Conservation (phyloP, 345 rosid genomes). For the Hibiscus tridactylites region DNA sequence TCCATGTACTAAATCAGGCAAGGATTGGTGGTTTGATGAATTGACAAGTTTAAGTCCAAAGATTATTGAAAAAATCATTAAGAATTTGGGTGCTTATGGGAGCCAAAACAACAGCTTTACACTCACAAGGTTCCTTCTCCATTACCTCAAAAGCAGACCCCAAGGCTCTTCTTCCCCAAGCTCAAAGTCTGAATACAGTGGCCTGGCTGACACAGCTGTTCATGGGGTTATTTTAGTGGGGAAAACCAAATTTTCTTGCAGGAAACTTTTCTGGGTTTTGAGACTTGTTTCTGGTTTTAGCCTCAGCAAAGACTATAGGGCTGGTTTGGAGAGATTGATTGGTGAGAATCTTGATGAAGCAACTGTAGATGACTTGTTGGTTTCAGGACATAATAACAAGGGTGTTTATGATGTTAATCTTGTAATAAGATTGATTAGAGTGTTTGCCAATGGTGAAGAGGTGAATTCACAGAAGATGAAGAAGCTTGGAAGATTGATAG, state of each 20-base stretch:
- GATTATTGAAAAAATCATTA: slow-evolving; percentile 40
- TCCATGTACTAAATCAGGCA: slow-evolving; percentile 26
- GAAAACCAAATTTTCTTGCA: slow-evolving; percentile 48
- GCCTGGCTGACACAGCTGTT: slow-evolving; percentile 53
- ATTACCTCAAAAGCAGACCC: slow-evolving; percentile 45
- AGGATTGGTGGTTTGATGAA: slow-evolving; percentile 79
- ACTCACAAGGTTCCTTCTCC: slow-evolving; percentile 65
- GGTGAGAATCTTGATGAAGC: slow-evolving; percentile 67
- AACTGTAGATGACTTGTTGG: slow-evolving; percentile 62
- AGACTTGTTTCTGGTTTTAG: slow-evolving; percentile 42
- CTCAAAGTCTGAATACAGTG: slow-evolving; percentile 24
- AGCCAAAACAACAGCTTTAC: slow-evolving; percentile 40
- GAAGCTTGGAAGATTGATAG: slow-evolving; percentile 49
- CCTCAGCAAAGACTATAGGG: slow-evolving; percentile 43
- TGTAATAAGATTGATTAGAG: slow-evolving; percentile 47
- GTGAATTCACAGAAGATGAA: slow-evolving; percentile 21
- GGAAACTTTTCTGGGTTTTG: slow-evolving; percentile 54
- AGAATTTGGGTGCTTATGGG: slow-evolving; percentile 41
- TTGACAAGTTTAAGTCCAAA: slow-evolving; percentile 39
- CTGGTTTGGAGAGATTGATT: slow-evolving; percentile 50
- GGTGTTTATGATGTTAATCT: slow-evolving; percentile 55
- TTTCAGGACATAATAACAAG: slow-evolving; percentile 36
- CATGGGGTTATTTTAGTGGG: slow-evolving; percentile 39
- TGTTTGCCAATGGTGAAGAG: slow-evolving; percentile 28
- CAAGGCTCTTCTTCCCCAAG: slow-evolving; percentile 6